Evolutionary conservation across 2,329 filamentous ascomycete genomes (phyloP).

Genomic region (Aspergillus sojae): DNA sequence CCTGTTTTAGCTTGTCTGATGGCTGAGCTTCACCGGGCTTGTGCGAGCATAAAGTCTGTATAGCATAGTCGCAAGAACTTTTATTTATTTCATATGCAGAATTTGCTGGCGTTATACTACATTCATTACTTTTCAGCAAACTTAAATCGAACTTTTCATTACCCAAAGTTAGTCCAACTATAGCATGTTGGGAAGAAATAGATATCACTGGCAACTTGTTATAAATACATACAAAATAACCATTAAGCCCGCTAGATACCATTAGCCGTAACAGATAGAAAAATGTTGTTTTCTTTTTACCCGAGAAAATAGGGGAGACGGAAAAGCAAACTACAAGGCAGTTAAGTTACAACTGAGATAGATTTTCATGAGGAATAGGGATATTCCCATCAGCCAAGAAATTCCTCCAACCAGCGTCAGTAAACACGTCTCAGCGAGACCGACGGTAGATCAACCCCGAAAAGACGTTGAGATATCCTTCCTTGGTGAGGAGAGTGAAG

Average conservation of each 20-base stretch:
- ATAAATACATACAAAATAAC: constrained; percentile 4
- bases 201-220: constrained; percentile 5
- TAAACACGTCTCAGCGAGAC: constrained; percentile 22
- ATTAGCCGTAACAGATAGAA: constrained; percentile 8
- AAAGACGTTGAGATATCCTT: constrained; percentile 47
- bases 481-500: constrained; percentile 44
- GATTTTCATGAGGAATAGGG: not conserved
- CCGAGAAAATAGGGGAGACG: not conserved
- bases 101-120: not conserved
- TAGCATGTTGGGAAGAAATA: not conserved
- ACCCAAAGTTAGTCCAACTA: not conserved
- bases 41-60: not conserved
- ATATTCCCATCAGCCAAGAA: not conserved
- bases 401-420: not conserved
- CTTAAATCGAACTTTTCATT: not conserved
- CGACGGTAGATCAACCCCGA: constrained; percentile 39
- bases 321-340: constrained; percentile 4
- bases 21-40: not conserved
- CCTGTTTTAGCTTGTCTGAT: not conserved
- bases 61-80: not conserved
- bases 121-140: not conserved
- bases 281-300: constrained; percentile 3
- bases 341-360: constrained; percentile 7
- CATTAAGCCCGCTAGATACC: constrained; percentile 10
- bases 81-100: not conserved